Evolutionary conservation across 371 early-diverging fungal species (phyloP), one percentile per base, ranked within the genome.

Genomic region (Mucor mucedo): DNA sequence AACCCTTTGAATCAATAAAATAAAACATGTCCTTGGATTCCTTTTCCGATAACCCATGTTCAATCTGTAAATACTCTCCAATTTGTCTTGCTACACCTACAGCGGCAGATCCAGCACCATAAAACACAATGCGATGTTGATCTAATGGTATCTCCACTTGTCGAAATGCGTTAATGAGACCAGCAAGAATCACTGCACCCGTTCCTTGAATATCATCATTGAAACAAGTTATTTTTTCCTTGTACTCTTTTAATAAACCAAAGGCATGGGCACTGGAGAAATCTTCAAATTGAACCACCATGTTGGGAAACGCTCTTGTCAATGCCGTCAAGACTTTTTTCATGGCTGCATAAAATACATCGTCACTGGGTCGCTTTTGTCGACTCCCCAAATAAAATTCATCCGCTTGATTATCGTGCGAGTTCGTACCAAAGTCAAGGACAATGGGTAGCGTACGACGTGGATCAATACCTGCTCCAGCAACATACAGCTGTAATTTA

Each of bases 261-360:
- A 91, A 91, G 2, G 93, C 93, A 59, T 95, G 94, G 63, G 93
- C 95, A 3, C 93, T 87, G 10, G 93, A 90, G 71, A 95, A 96
- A 70, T 96, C 97, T 72, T 96, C 97, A 63, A 95, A 96, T 75
- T 96, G 96, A 14, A 96, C 85, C 54, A 96, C 70, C 42, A 95
- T 69, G 9, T 87, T 78, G 29, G 95, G 94, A 78, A 89, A 92
- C 5, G 84, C 87, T 10, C 71, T 70, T 29, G 78, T 82, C 52
- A 96, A 70, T 11, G 90, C 84, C 35, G 75, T 62, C 73, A 96
- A 82, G n/a, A 95, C 91, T 60, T 87, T 85, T 62, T 95, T 94
- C 60, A 93, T 80, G 60, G 90, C 91, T 4, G 73, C 84, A 74
- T 87, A 94, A 72, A 94, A 95, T 79, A 75, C 75, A 33, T 83